Evolutionary conservation across 192 early-diverging fungal species (phyloP).

Genomic region (Backusella circina): DNA sequence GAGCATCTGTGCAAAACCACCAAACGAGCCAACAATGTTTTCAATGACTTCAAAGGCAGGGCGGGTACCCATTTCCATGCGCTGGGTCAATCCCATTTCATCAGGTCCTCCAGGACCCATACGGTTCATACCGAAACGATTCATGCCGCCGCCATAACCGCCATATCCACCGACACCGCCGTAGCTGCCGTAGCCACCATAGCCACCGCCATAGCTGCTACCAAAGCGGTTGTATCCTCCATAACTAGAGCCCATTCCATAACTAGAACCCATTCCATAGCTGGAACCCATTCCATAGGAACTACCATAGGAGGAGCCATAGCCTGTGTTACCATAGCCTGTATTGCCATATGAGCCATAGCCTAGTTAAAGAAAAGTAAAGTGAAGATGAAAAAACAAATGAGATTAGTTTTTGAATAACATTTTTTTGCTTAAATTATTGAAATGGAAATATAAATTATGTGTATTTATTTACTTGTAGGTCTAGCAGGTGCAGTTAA

Average conservation of each 20-base stretch:
- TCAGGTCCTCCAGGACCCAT: slow-evolving; percentile 46
- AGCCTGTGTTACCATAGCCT: slow-evolving; percentile 32
- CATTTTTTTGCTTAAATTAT: not conserved
- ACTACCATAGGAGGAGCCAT: slow-evolving; percentile 31
- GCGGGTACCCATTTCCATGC: slow-evolving; percentile 86
- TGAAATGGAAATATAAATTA: not conserved
- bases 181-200: slow-evolving; percentile 33
- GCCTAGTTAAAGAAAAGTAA: slow-evolving; percentile 11
- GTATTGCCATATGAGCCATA: slow-evolving; percentile 26
- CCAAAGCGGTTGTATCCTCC: slow-evolving; percentile 32
- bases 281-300: slow-evolving; percentile 24
- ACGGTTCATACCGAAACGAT: slow-evolving; percentile 34
- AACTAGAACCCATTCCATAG: slow-evolving; percentile 43
- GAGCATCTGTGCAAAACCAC: slow-evolving; percentile 96
- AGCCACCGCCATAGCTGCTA: slow-evolving; percentile 40
- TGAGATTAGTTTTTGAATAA: not conserved
- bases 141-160: slow-evolving; percentile 34
- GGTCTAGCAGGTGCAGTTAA: slow-evolving; percentile 5
- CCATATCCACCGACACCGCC: slow-evolving; percentile 43
- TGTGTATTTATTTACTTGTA: slow-evolving; percentile 5
- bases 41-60: slow-evolving; percentile 93
- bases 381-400: not conserved
- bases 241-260: slow-evolving; percentile 38
- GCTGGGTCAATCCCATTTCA: slow-evolving; percentile 70
- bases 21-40: slow-evolving; percentile 92